A percentile compares a stretch with the other conserved stretches of the same genome.
phyloP scores from a whole-genome alignment of 768 basidiomycete species.

The Nevesoporus exiguus region DNA sequence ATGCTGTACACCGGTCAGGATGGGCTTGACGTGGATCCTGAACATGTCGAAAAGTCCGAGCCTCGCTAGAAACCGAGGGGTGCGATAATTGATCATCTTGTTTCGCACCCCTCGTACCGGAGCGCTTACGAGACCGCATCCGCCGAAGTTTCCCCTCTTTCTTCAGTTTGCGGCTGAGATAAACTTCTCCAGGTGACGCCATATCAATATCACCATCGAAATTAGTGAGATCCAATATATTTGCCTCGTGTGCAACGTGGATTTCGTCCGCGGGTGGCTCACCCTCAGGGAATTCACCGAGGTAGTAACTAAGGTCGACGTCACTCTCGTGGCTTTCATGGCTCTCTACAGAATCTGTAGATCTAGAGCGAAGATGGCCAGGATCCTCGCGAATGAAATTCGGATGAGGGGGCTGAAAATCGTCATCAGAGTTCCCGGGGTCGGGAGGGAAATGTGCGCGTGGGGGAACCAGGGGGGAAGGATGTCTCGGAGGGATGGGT shows the following conservation, averaged over 20 bases:
- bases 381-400: constrained; percentile 18
- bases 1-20: not conserved
- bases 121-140: constrained; percentile 37
- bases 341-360: constrained; percentile 30
- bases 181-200: constrained; percentile 51
- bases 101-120: constrained; percentile 9
- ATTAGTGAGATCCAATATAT: constrained; percentile 65
- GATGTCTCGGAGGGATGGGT: constrained; percentile 19
- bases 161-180: constrained; percentile 49
- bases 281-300: constrained; percentile 31
- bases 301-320: constrained; percentile 44
- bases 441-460: constrained; percentile 13
- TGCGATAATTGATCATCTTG: constrained; percentile 9
- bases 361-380: constrained; percentile 9
- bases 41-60: not conserved
- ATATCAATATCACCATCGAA: constrained; percentile 75
- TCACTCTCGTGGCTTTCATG: constrained; percentile 32
- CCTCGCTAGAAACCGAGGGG: not conserved
- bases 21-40: not conserved
- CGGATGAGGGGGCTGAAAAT: constrained; percentile 38
- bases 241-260: constrained; percentile 41
- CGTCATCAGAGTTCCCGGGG: constrained; percentile 11
- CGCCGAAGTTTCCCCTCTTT: constrained; percentile 63
- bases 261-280: constrained; percentile 32
- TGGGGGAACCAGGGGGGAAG: constrained; percentile 8